Base-by-base conservation (phyloP, 768 basidiomycete genomes). In the Termitomyces sp. region DNA sequence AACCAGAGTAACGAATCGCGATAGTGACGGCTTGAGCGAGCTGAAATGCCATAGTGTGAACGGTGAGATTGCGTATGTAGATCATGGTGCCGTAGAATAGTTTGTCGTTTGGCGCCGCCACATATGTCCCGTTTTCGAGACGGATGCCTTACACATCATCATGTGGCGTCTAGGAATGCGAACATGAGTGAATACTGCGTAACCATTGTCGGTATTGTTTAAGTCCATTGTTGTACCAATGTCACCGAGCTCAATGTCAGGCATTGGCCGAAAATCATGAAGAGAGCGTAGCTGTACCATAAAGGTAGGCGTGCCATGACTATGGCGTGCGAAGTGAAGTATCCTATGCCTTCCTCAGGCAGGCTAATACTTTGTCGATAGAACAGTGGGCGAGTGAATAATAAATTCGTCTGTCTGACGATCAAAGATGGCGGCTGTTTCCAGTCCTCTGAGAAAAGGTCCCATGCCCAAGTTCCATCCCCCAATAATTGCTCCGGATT, bases 381-480 rank as follows among this genome's bases (percentile, higher is more conserved):
- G 56, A 39, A 61, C 54, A 4, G 67, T 69, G 4, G 68, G 68
- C 0, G 69, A 68, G 48, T 67, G 63, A n/a, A 71, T 59, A 20
- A 68, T 48, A 36, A 68, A 68, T 39, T 71, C 65, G 34, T 66
- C 68, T 4, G 63, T 59, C 9, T 54, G 22, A 7, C 30, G 48
- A 45, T 68, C 66, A 47, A 68, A 69, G 12, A 62, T 68, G 36
- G 69, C 68, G 5, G 67, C 66, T 14, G 69, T 69, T 49, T 69
- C 66, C 12, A 71, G 54, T 14, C 64, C 65, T 5, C 68, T 62
- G n/a, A 71, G 32, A n/a, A 37, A 65, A 67, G 3, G 67, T 68
- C 10, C 69, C 68, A 50, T 71, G 68, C 8, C 67, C 68, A 12
- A 71, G 62, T 45, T 71, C 68, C 5, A 68, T 69, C 53, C 66